Conservation (phyloP, 768 basidiomycete species). For the Amylocystis lapponica region DNA sequence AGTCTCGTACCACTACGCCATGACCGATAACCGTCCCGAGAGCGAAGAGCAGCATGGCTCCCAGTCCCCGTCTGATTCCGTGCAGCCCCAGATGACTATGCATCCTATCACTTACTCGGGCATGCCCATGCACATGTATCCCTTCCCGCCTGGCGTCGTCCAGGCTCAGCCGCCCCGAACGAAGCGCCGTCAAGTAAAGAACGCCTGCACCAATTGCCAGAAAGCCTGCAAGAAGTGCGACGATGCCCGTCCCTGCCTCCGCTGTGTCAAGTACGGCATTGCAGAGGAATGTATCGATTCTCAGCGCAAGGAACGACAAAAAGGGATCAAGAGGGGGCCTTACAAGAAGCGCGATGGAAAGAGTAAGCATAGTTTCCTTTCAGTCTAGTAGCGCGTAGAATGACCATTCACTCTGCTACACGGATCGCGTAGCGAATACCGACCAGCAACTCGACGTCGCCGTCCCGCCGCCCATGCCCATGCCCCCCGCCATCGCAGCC, state of each 20-base stretch:
- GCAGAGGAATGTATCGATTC: constrained; percentile 87
- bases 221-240: constrained; percentile 92
- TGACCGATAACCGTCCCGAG: constrained; percentile 36
- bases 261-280: constrained; percentile 88
- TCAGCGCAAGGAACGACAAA: constrained; percentile 87
- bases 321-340: constrained; percentile 80
- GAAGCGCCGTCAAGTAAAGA: constrained; percentile 87
- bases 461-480: constrained; percentile 26
- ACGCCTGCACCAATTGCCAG: constrained; percentile 87
- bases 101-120: constrained; percentile 46
- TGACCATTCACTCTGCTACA: constrained; percentile 11
- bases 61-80: constrained; percentile 21
- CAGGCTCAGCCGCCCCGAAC: constrained; percentile 50
- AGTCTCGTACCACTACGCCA: constrained; percentile 14
- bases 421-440: constrained; percentile 52
- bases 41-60: constrained; percentile 29
- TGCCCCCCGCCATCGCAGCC: constrained; percentile 38
- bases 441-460: constrained; percentile 14
- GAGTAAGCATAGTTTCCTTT: constrained; percentile 45
- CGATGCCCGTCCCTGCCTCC: constrained; percentile 86
- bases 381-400: constrained; percentile 7
- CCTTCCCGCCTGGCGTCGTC: constrained; percentile 47
- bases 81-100: constrained; percentile 45
- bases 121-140: constrained; percentile 67
- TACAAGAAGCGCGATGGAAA: constrained; percentile 96